phyloP scores from a whole-genome alignment of 257 asterid genomes.

The Capsicum chinense region DNA sequence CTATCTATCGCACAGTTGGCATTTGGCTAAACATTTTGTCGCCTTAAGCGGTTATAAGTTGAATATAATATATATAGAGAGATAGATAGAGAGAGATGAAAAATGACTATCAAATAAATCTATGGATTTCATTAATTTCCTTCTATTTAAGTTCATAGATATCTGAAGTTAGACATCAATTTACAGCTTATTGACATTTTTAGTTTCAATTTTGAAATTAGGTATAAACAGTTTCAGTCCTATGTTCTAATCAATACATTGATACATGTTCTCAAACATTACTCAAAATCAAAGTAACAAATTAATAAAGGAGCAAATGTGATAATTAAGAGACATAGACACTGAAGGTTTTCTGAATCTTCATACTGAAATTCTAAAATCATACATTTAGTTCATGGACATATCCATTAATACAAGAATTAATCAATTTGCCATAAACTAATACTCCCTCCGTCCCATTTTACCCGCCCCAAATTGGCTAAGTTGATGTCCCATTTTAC shows the following conservation, averaged over 20 bases:
- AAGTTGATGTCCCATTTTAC: too few species aligned
- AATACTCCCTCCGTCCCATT: too few species aligned
- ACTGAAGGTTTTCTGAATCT: neutral
- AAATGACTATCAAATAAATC: neutral
- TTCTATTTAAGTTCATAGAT: neutral
- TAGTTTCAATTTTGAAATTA: neutral
- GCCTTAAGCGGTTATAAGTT: neutral
- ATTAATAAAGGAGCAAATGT: neutral
- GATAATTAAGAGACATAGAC: neutral
- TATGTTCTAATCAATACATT: too few species aligned
- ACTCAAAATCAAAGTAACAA: neutral
- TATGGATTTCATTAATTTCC: neutral
- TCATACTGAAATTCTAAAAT: neutral
- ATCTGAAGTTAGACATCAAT: neutral
- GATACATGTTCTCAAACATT: neutral
- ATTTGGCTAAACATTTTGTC: neutral
- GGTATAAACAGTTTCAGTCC: neutral
- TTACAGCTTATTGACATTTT: neutral
- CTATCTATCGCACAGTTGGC: neutral
- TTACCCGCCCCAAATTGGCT: too few species aligned
- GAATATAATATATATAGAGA: too few species aligned
- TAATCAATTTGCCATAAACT: neutral
- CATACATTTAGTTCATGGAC: neutral
- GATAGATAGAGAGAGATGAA: neutral
- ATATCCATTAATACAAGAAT: neutral